Evolutionary conservation across 2,329 filamentous ascomycete genomes (phyloP).

Genomic region (Trichoderma sp.): DNA sequence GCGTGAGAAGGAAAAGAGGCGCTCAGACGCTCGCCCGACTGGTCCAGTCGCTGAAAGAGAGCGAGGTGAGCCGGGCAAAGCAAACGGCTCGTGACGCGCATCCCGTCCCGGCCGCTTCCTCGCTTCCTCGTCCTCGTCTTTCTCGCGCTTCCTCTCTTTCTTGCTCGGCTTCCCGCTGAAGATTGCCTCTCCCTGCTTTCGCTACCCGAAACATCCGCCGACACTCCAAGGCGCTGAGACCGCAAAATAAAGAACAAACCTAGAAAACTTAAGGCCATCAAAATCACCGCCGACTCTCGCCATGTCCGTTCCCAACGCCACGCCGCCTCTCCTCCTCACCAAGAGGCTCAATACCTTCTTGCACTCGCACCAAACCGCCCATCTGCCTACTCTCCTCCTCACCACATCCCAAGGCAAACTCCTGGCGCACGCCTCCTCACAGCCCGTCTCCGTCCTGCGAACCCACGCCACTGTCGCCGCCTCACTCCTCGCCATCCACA

Average conservation of each 20-base stretch:
- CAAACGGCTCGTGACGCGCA: constrained; percentile 7
- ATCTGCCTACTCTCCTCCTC: constrained; percentile 58
- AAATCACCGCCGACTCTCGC: background rate
- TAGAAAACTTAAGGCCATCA: background rate
- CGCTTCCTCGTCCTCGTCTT: background rate
- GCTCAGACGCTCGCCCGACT: background rate
- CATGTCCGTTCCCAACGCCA: constrained; percentile 38
- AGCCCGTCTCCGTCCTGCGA: constrained; percentile 55
- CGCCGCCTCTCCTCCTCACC: constrained; percentile 60
- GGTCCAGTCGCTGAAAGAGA: background rate
- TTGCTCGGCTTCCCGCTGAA: background rate
- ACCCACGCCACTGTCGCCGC: constrained; percentile 63
- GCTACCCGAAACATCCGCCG: background rate
- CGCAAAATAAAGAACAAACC: background rate
- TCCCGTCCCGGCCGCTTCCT: background rate
- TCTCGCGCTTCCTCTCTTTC: background rate
- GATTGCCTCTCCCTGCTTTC: background rate
- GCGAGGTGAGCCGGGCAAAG: background rate
- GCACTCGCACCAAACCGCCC: constrained; percentile 53
- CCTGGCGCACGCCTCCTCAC: constrained; percentile 57
- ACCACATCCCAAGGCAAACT: constrained; percentile 60
- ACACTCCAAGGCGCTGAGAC: background rate
- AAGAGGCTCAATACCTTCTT: constrained; percentile 63
- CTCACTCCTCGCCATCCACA: constrained; percentile 58
- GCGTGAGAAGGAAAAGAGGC: background rate